Evolutionary conservation across 106 monocot species (phyloP).

Genomic region (Dendrobium huoshanense): DNA sequence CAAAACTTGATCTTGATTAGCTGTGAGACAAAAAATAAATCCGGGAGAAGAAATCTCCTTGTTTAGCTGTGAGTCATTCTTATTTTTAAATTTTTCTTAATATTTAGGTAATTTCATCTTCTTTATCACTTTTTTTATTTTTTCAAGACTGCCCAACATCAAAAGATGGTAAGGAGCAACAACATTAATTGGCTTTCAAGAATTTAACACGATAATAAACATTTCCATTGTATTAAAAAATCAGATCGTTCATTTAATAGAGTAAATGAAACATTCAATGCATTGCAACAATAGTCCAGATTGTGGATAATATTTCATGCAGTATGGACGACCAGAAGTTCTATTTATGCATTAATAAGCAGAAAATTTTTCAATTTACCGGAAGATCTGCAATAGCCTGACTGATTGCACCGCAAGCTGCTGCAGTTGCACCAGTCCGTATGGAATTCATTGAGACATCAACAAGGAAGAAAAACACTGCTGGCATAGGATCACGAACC

Average conservation of each 20-base stretch:
- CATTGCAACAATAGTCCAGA: neutral
- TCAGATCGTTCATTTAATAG: neutral
- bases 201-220: neutral
- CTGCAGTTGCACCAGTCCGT: conserved; percentile 93
- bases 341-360: neutral
- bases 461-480: conserved; percentile 93
- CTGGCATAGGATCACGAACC: conserved; percentile 99
- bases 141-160: neutral
- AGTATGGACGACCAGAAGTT: neutral
- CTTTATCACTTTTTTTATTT: neutral
- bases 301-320: neutral
- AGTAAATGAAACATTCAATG: neutral
- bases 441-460: conserved; percentile 98
- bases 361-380: conserved; percentile 36
- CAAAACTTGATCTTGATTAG: too few species aligned
- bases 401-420: conserved; percentile 88
- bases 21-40: neutral
- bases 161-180: neutral
- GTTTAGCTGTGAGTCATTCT: neutral
- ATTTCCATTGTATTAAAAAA: neutral
- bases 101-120: neutral
- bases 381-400: conserved; percentile 95
- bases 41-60: neutral
- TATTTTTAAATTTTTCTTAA: neutral
- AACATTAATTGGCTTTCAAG: neutral